Base-by-base conservation (phyloP, 805 yeast genomes). In the Metschnikowia cerradonensis region DNA sequence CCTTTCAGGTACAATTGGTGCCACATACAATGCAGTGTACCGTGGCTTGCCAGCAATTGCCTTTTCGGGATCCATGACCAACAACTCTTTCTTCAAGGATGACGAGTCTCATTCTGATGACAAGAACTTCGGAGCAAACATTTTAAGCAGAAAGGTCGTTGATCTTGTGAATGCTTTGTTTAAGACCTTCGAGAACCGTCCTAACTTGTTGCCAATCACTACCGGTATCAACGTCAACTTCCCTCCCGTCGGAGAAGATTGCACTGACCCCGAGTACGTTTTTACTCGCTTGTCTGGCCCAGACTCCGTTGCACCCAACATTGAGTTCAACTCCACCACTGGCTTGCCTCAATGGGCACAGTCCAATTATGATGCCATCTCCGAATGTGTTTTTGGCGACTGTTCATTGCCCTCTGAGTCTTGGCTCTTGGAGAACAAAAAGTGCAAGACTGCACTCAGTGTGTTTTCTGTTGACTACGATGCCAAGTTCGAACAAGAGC, bases 381-480 rank as follows among this genome's bases (percentile, higher is more conserved):
- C 77, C 61, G 59, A 63, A 54, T 57, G 54, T 37, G 60, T 71
- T 43, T 55, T 67, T 45, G 60, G 57, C 15, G 61, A 65, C 56
- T 53, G 61, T 52, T 60, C 61, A 49, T 56, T 59, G 56, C 62
- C 61, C n/a, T 53, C 59, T 11, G 62, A 59, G 56, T 41, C 54
- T 2, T 54, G 68, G 69, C 38, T 71, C 23, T 57, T 67, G 35
- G 46, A 35, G 38, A 47, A 60, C 35, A 60, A 56, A 36, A 52
- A 53, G 31, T 80, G 84, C 67, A 62, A 68, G 52, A 53, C 77
- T 20, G 59, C 82, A 4, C 68, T 79, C 52, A 66, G 79, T 42
- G 68, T 71, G n/a, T 79, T 78, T 66, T 67, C 77, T 31, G 65
- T 77, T 56, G 84, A 79, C 60, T 64, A 68, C 53, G 79, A 74